Evolutionary conservation across 2,329 filamentous ascomycete genomes (phyloP).

Genomic region (Beauveria brongniartii): DNA sequence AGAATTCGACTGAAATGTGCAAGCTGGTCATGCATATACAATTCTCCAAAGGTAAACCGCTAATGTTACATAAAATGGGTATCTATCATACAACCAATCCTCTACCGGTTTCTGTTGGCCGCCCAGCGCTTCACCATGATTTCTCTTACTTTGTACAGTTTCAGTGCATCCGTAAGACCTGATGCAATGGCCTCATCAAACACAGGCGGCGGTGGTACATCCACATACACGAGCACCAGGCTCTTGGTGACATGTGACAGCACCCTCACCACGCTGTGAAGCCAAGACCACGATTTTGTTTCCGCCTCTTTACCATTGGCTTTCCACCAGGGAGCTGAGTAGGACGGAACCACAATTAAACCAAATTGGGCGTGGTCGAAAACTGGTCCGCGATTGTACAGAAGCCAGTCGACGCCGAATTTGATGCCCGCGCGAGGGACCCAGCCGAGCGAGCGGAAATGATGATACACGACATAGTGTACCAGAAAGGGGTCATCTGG

Average conservation of each 20-base stretch:
- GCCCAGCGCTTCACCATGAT: slow-evolving; percentile 78
- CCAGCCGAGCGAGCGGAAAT: slow-evolving; percentile 94
- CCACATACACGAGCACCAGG: slow-evolving; percentile 82
- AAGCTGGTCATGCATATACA: background rate
- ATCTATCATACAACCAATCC: slow-evolving; percentile 8
- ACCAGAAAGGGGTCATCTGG: slow-evolving; percentile 81
- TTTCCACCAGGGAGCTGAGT: slow-evolving; percentile 66
- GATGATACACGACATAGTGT: slow-evolving; percentile 86
- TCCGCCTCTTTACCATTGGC: slow-evolving; percentile 41
- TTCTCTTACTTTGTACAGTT: slow-evolving; percentile 69
- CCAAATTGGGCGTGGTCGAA: slow-evolving; percentile 96
- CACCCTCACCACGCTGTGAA: slow-evolving; percentile 85
- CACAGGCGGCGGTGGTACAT: slow-evolving; percentile 64
- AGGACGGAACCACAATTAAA: slow-evolving; percentile 75
- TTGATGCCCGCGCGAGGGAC: slow-evolving; percentile 88
- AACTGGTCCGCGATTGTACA: slow-evolving; percentile 87
- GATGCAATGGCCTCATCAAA: slow-evolving; percentile 34
- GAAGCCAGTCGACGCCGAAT: slow-evolving; percentile 88
- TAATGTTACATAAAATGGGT: slow-evolving; percentile 8
- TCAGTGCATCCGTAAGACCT: slow-evolving; percentile 56
- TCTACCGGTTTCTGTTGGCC: slow-evolving; percentile 60
- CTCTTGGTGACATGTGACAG: slow-evolving; percentile 87
- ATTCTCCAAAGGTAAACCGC: background rate
- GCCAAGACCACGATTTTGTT: slow-evolving; percentile 63
- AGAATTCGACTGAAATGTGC: background rate